Evolutionary conservation across 148 eudicot species (phyloP).

Genomic region (Persicaria maculosa): DNA sequence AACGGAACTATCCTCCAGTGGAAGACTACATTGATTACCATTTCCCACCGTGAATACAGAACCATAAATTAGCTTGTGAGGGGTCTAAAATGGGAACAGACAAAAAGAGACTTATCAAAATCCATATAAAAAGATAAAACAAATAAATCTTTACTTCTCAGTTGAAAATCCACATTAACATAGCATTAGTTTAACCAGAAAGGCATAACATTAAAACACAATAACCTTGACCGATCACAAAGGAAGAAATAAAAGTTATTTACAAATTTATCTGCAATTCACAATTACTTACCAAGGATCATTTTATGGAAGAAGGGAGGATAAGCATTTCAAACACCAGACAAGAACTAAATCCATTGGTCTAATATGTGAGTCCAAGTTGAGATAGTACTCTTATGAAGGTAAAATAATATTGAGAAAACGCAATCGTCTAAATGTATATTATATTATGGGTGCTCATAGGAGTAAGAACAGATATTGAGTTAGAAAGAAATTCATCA

Average conservation of each 20-base stretch:
- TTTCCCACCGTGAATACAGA: slow-evolving; percentile 74
- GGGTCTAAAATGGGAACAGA: slow-evolving; percentile 40
- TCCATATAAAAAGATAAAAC: neutral
- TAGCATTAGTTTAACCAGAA: neutral
- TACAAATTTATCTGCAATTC: neutral
- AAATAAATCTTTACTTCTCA: neutral
- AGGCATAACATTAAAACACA: neutral
- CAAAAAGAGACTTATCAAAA: neutral
- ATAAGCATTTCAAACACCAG: neutral
- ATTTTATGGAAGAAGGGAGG: neutral
- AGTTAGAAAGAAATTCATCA: neutral
- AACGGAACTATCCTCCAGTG: slow-evolving; percentile 51
- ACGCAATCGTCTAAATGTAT: neutral
- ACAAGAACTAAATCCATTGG: neutral
- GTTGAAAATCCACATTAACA: neutral
- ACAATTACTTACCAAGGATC: neutral
- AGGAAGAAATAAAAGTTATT: neutral
- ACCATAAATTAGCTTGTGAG: slow-evolving; percentile 41
- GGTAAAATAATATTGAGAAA: neutral
- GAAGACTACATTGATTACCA: slow-evolving; percentile 70
- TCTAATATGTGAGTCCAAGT: neutral
- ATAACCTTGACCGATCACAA: neutral
- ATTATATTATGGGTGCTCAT: neutral
- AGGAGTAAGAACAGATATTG: neutral
- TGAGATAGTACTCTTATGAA: neutral